Evolutionary conservation across 768 basidiomycete species (phyloP).

Genomic region (Kwoniella europaea): DNA sequence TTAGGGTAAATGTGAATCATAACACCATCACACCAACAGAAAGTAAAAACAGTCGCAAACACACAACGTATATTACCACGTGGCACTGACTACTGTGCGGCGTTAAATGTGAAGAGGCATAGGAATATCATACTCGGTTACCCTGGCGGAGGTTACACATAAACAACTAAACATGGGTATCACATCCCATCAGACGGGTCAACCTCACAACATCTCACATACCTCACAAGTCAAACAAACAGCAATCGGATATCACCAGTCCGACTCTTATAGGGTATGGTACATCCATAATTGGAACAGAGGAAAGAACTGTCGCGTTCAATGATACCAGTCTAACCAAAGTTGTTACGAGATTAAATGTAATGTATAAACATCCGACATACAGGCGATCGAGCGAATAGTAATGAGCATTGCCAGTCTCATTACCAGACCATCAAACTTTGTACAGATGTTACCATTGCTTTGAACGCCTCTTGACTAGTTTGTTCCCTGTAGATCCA

Average conservation of each 20-base stretch:
- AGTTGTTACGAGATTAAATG: not conserved
- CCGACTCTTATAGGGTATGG: not conserved
- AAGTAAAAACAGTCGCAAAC: constrained; percentile 20
- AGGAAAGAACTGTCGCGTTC: not conserved
- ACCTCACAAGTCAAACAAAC: not conserved
- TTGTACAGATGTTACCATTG: too few species aligned
- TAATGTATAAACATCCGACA: not conserved
- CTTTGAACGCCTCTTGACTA: not conserved
- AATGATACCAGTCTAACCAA: not conserved
- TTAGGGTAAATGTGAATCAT: constrained; percentile 11
- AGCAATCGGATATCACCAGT: constrained; percentile 7
- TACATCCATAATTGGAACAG: too few species aligned
- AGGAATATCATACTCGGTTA: not conserved
- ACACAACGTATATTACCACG: not conserved
- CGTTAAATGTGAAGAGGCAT: constrained; percentile 4
- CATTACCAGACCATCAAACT: not conserved
- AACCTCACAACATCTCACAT: not conserved
- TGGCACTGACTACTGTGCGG: not conserved
- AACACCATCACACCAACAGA: not conserved
- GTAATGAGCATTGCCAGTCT: not conserved
- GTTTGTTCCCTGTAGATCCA: not conserved
- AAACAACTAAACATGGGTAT: not conserved
- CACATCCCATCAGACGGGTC: not conserved
- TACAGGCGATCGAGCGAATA: not conserved
- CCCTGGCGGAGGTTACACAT: not conserved